Percentiles rank a stretch among this genome's conserved stretches.
Evolutionary conservation across 2,329 filamentous ascomycete genomes (phyloP).

Genomic region (Scedosporium aurantiacum): DNA sequence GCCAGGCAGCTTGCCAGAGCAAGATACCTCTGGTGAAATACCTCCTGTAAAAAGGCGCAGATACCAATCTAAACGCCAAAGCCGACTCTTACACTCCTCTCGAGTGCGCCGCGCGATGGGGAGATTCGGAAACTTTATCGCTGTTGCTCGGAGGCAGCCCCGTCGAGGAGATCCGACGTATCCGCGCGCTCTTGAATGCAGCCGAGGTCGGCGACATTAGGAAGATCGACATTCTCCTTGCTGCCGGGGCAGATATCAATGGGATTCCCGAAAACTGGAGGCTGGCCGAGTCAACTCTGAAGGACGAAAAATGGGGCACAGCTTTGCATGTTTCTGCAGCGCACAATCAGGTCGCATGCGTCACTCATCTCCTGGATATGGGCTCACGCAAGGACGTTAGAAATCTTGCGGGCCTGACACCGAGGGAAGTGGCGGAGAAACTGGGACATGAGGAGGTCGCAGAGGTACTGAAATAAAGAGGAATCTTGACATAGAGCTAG

Average conservation of each 20-base stretch:
- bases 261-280: not conserved
- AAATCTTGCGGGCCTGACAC: not conserved
- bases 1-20: not conserved
- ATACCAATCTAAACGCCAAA: not conserved
- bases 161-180: not conserved
- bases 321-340: not conserved
- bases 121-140: not conserved
- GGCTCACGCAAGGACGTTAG: not conserved
- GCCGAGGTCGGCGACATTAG: not conserved
- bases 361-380: not conserved
- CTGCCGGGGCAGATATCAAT: not conserved
- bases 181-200: not conserved
- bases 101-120: too few species aligned
- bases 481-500: not conserved
- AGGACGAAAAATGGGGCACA: not conserved
- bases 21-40: not conserved
- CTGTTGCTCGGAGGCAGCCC: not conserved
- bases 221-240: not conserved
- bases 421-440: not conserved
- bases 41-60: not conserved
- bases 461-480: not conserved
- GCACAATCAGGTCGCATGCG: not conserved
- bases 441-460: not conserved
- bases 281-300: too few species aligned
- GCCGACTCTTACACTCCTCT: not conserved